Conservation (phyloP, 2,329 filamentous ascomycete species). For the Davidsoniella neocaledoniae region DNA sequence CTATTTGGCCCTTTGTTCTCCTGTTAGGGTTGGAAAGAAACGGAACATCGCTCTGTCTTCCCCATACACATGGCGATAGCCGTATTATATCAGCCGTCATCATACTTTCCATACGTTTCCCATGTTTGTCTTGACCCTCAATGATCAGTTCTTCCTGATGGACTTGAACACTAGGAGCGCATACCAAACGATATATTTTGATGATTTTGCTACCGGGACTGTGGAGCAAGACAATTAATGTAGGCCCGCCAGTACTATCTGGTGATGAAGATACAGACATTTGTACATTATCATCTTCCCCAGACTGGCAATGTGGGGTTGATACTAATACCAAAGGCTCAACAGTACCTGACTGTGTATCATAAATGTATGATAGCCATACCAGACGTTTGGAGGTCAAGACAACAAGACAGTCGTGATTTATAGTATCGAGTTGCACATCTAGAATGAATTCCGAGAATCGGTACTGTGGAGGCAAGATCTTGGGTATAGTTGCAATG, state of each 20-base stretch:
- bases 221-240: no score
- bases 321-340: not conserved
- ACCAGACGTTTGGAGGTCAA: conserved; percentile 11
- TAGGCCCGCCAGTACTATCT: not conserved
- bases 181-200: not conserved
- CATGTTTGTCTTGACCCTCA: not conserved
- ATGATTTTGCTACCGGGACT: no score
- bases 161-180: not conserved
- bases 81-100: not conserved
- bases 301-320: not conserved
- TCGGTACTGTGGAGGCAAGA: not conserved
- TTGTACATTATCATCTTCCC: conserved; percentile 3
- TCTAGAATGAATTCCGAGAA: conserved; percentile 11
- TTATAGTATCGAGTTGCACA: conserved; percentile 6
- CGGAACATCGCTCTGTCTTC: conserved; percentile 5
- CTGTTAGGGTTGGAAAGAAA: not conserved
- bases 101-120: not conserved
- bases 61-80: conserved; percentile 4
- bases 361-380: conserved; percentile 7
- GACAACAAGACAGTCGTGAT: conserved; percentile 7
- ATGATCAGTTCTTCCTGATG: not conserved
- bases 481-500: conserved; percentile 2
- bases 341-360: not conserved
- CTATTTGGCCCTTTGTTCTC: not conserved
- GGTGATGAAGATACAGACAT: conserved; percentile 1